These are phyloP conservation scores for Phlebiopsis gigantea DNA, from an alignment of 768 basidiomycete genomes.

Conservation along the genomic window DNA sequence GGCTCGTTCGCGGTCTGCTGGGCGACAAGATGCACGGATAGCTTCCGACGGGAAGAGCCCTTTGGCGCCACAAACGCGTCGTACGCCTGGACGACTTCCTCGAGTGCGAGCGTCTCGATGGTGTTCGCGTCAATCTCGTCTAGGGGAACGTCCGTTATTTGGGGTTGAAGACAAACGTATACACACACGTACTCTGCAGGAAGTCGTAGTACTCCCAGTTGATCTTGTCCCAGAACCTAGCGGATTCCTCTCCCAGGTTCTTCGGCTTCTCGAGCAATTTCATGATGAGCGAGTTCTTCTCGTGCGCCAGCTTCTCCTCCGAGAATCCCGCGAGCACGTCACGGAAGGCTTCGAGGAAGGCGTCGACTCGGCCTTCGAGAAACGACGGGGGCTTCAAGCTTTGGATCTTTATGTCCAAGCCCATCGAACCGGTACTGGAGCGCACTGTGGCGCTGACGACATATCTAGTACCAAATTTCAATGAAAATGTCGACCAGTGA, in stretches of 20 bases:
- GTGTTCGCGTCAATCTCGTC: constrained; percentile 17
- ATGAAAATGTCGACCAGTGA: not conserved
- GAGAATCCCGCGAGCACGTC: constrained; percentile 13
- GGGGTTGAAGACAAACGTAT: not conserved
- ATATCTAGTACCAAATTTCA: constrained; percentile 13
- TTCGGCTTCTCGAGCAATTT: constrained; percentile 20
- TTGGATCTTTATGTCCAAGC: constrained; percentile 22
- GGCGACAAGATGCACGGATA: constrained; percentile 21
- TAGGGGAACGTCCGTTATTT: not conserved
- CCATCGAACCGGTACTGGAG: constrained; percentile 15
- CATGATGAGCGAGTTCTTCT: constrained; percentile 21
- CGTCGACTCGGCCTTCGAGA: constrained; percentile 23
- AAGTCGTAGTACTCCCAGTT: constrained; percentile 21
- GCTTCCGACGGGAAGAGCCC: constrained; percentile 17
- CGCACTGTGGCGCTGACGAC: constrained; percentile 16
- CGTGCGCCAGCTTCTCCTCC: constrained; percentile 5
- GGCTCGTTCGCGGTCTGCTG: constrained; percentile 11
- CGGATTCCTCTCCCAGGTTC: constrained; percentile 22
- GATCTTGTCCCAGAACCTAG: constrained; percentile 22
- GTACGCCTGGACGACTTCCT: constrained; percentile 16
- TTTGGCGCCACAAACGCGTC: constrained; percentile 17
- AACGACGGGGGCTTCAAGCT: constrained; percentile 18
- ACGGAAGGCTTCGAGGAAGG: constrained; percentile 17
- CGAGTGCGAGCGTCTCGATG: constrained; percentile 13
- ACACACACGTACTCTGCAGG: constrained; percentile 16